Conservation (phyloP, 1,139 yeast species). For the Geotrichum candidum region DNA sequence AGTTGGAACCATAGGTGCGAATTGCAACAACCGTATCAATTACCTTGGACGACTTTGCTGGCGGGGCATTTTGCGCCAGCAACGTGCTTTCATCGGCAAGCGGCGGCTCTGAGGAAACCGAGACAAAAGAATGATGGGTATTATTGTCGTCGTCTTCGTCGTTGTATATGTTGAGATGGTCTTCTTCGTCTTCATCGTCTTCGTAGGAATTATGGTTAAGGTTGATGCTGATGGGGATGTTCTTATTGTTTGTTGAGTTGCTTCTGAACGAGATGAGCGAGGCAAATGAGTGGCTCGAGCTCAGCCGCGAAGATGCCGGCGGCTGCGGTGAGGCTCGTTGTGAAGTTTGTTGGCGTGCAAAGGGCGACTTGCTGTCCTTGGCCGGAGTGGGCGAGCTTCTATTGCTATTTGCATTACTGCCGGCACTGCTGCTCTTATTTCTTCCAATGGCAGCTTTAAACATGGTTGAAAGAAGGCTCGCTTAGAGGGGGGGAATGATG, state of each 20-base stretch:
- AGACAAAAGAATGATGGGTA: neutral
- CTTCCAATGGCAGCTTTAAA: constrained; percentile 9
- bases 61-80: neutral
- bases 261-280: constrained; percentile 5
- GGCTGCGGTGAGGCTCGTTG: constrained; percentile 2
- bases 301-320: neutral
- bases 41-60: constrained; percentile 4
- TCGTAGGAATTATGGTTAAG: neutral
- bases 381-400: neutral
- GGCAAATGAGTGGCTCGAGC: neutral
- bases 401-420: neutral
- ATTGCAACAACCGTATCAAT: constrained; percentile 40
- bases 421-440: constrained; percentile 1
- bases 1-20: constrained; percentile 63
- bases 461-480: neutral
- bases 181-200: neutral
- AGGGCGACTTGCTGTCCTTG: constrained; percentile 4
- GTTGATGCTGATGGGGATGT: neutral
- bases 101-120: neutral
- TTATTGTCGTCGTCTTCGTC: neutral
- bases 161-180: neutral
- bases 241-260: neutral
- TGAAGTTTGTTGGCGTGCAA: constrained; percentile 6
- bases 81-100: neutral
- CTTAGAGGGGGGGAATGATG: neutral